Evolutionary conservation across 2,329 filamentous ascomycete genomes (phyloP), one percentile per base, ranked within the genome.

Genomic region (Fusarium sp.): DNA sequence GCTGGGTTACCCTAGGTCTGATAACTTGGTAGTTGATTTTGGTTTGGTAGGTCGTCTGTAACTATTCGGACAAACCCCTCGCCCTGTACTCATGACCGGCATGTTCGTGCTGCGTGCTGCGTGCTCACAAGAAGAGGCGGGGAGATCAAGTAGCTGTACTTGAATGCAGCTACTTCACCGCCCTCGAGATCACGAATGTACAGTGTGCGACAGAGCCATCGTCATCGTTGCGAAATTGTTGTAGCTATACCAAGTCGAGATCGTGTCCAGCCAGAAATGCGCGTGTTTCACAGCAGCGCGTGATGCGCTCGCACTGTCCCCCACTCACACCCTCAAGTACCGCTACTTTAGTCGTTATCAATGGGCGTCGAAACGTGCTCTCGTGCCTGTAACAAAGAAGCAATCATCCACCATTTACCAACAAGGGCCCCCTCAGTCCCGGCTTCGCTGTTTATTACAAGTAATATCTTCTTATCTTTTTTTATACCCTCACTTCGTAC

Each of bases 301-400:
- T 56, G 58, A 55, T 64, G 53, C 51, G 50, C 35, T 59, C 68
- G 68, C 71, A 74, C 72, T 71, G 72, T 73, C 17, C 40, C 43
- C 48, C 66, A 49, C 60, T 32, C 43, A 47, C 14, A 22, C 6
- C 0, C 2, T 4, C 3, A 67, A 49, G 71, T 73, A 74, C 41
- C n/a, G 13, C 14, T 73, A 73, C 71, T 41, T 52, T 27, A 39
- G 41, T 49, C 51, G 52, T 62, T 74, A 73, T 73, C 71, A 48
- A 56, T 47, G 50, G 50, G 44, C 59, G 33, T 56, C 44, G 49
- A 53, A 47, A 66, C 56, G 45, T 73, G 66, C 68, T 70, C 71
- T 69, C 70, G 71, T 71, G 70, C 62, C 57, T 74, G 53, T 47
- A 70, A 73, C 70, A 70, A 73, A 64, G 68, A 63, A 60, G 60